Evolutionary conservation across 2,329 filamentous ascomycete species (phyloP), one percentile per base, ranked within the genome.

Genomic region (Samsoniella hepiali): DNA sequence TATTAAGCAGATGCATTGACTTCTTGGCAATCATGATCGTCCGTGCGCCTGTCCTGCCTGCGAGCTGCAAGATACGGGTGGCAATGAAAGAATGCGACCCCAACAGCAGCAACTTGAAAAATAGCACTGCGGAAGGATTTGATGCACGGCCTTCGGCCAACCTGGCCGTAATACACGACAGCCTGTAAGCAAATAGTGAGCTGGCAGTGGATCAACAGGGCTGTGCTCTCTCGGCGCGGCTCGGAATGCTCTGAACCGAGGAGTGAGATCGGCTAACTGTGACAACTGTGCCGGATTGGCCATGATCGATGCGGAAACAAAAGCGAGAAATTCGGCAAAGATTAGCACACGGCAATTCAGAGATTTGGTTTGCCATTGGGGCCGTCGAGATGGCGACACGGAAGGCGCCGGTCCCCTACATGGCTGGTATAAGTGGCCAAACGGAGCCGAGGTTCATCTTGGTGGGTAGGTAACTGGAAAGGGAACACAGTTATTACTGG

Each of bases 141-240:
- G 15, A 44, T 44, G 40, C 40, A 44, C n/a, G 40, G 7, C 7
- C 40, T n/a, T 17, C 17, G 40, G 40, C 40, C 40, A 44, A 44
- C 40, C 40, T 17, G 17, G 40, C 17, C 40, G 17, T 32, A 8
- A 22, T 34, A 36, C 3, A 22, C n/a, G 17, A 44, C 15, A 31
- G 53, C 36, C 36, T 34, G 31, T 40, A 42, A 44, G 42, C 17
- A 58, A 8, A 17, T 27, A 38, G 40, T 40, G 34, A 40, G 57
- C 47, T 32, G 45, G 38, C 49, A 34, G 58, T 61, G 58, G 58
- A 61, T 51, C 49, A 44, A 17, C 38, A 36, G 29, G n/a, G 54
- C 40, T 44, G 54, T 57, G 56, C 56, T 36, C 6, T 53, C 29
- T 32, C 36, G 29, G 58, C 49, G 40, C 58, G 58, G 58, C 40